Evolutionary conservation across 2,329 filamentous ascomycete species (phyloP).

Genomic region (Epichloe hybrida): DNA sequence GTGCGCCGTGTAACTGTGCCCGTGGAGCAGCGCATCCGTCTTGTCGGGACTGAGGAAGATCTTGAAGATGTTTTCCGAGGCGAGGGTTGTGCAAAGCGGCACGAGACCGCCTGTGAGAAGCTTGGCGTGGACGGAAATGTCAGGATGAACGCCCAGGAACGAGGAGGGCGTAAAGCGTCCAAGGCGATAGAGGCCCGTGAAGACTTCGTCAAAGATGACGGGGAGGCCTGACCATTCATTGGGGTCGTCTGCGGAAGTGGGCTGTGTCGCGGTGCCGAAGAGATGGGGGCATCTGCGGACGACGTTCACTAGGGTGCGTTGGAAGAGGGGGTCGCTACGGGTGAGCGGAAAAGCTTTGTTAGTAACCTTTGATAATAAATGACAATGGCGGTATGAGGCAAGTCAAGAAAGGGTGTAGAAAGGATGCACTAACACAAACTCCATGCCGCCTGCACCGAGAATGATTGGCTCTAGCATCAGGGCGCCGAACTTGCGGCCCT

Average conservation of each 20-base stretch:
- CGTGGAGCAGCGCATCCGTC: constrained; percentile 66
- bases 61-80: constrained; percentile 59
- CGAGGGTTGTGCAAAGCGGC: constrained; percentile 63
- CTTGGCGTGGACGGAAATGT: constrained; percentile 73
- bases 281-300: constrained; percentile 47
- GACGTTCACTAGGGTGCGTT: constrained; percentile 53
- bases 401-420: not conserved
- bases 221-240: constrained; percentile 59
- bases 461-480: constrained; percentile 71
- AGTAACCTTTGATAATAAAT: not conserved
- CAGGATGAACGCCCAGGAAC: constrained; percentile 54
- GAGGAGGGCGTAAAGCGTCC: constrained; percentile 58
- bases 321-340: constrained; percentile 64
- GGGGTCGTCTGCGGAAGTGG: constrained; percentile 7
- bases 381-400: not conserved
- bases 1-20: constrained; percentile 79
- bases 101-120: constrained; percentile 69
- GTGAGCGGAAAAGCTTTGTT: not conserved
- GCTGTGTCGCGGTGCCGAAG: constrained; percentile 26
- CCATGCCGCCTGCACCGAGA: constrained; percentile 73
- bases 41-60: constrained; percentile 62
- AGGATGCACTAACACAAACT: constrained; percentile 47
- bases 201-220: constrained; percentile 75
- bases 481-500: constrained; percentile 59
- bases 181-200: constrained; percentile 73